Percentiles rank a stretch among this genome's conserved stretches.
Conservation (phyloP, 2,329 filamentous ascomycete species). For the Alternaria conjuncta region DNA sequence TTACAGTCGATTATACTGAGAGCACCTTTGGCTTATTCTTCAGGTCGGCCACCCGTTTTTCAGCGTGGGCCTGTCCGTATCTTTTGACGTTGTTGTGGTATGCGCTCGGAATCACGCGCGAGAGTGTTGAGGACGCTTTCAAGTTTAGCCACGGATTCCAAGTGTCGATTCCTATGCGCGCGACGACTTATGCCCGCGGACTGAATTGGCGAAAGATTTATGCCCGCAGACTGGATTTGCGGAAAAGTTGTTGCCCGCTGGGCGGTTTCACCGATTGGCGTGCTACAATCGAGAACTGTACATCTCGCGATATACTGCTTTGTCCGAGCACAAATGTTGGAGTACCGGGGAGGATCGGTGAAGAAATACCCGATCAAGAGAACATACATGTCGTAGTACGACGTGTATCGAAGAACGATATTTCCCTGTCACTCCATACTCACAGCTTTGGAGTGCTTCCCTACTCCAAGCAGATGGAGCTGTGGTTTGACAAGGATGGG, state of each 20-base stretch:
- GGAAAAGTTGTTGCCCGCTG: background rate
- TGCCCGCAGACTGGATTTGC: background rate
- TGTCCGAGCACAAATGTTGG: background rate
- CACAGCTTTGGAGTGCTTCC: background rate
- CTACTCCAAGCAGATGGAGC: background rate
- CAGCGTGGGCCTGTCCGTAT: background rate
- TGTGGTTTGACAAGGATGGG: background rate
- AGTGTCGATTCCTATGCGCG: background rate
- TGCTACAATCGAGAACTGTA: background rate
- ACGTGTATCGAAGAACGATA: background rate
- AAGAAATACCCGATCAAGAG: background rate
- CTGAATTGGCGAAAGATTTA: background rate
- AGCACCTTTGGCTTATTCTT: background rate
- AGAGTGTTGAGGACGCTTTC: background rate
- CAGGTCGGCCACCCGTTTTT: background rate
- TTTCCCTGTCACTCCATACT: background rate
- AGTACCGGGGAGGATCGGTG: background rate
- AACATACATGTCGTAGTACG: background rate
- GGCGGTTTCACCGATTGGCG: background rate
- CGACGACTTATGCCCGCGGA: background rate
- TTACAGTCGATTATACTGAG: background rate
- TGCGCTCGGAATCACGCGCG: background rate
- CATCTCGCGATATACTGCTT: background rate
- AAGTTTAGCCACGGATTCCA: background rate
- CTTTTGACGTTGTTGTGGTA: background rate